A percentile compares a stretch with the other conserved stretches of the same genome.
Conservation (phyloP, 371 early-diverging fungal species). For the Lichtheimia corymbifera region DNA sequence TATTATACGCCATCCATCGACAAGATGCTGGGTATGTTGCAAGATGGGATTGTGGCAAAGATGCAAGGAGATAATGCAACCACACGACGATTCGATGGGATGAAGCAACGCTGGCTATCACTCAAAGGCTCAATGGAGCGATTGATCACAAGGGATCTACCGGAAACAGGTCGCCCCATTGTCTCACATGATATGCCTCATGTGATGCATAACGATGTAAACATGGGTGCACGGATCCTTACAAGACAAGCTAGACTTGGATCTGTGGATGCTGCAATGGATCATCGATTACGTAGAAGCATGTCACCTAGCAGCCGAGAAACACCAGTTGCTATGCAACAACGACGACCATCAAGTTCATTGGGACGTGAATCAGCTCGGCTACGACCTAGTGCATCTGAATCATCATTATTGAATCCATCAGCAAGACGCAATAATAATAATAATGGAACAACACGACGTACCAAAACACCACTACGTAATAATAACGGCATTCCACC, state of each 20-base stretch:
- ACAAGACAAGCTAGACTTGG: neutral
- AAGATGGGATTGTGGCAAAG: constrained; percentile 53
- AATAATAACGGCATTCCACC: too few species aligned
- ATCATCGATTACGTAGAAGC: neutral
- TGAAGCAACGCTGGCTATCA: constrained; percentile 53
- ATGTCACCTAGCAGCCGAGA: neutral
- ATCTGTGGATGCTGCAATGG: too few species aligned
- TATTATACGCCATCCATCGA: constrained; percentile 62
- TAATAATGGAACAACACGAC: neutral
- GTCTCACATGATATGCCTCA: too few species aligned
- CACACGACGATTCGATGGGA: constrained; percentile 45
- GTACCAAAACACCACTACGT: neutral
- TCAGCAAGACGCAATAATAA: constrained; percentile 1
- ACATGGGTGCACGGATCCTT: constrained; percentile 24
- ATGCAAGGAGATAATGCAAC: constrained; percentile 46
- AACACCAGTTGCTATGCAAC: neutral
- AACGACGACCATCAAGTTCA: constrained; percentile 9
- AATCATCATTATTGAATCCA: constrained; percentile 8
- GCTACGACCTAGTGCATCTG: constrained; percentile 19
- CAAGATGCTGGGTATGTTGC: constrained; percentile 59
- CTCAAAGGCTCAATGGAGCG: constrained; percentile 53
- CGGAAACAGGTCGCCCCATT: constrained; percentile 21
- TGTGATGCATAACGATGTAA: too few species aligned
- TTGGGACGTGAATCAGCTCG: constrained; percentile 6
- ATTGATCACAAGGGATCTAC: constrained; percentile 41